Evolutionary conservation across 805 yeast genomes (phyloP), one percentile per base, ranked within the genome.

Genomic region (Priceomyces castillae): DNA sequence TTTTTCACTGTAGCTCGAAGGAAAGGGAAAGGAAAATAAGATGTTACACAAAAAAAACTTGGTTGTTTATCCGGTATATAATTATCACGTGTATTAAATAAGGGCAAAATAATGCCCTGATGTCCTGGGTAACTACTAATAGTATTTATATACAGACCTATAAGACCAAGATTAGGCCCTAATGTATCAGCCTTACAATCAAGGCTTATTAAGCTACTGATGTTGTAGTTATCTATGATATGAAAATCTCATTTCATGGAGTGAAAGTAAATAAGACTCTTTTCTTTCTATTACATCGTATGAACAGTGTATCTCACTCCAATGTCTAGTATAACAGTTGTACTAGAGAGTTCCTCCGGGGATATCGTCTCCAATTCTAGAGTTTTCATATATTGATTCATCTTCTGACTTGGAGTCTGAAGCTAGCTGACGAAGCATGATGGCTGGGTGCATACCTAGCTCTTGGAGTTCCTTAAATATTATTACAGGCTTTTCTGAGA

Each of bases 361-460:
- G 22, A 71, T 67, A 41, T 69, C 75, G 42, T 63, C 67, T 3
- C 71, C 73, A 19, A 70, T 67, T 44, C 74, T 54, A 15, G 69
- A 57, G 44, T 70, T 68, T 46, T 67, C 71, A 47, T 62, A 65
- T 19, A 51, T 59, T 33, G 53, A 51, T 36, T 61, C 66, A 40
- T 62, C 67, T n/a, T 49, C 52, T 10, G 51, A 50, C 20, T 47
- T 45, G 26, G 53, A 54, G 14, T 49, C 56, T 15, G 61, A 43
- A 49, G 90, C 95, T 40, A 84, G 76, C 52, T 88, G 94, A 52
- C 98, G 71, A 35, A 90, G 73, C 97, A 90, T 90, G 46, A 90
- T 89, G 1, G 94, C 86, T 0, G 98, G 97, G 57, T 85, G 87
- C 51, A 84, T 75, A 1, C 97, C 97, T 45, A 81, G 76, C 47